phyloP scores from a whole-genome alignment of 495 filamentous ascomycete species.

The Penicillium parvum region DNA sequence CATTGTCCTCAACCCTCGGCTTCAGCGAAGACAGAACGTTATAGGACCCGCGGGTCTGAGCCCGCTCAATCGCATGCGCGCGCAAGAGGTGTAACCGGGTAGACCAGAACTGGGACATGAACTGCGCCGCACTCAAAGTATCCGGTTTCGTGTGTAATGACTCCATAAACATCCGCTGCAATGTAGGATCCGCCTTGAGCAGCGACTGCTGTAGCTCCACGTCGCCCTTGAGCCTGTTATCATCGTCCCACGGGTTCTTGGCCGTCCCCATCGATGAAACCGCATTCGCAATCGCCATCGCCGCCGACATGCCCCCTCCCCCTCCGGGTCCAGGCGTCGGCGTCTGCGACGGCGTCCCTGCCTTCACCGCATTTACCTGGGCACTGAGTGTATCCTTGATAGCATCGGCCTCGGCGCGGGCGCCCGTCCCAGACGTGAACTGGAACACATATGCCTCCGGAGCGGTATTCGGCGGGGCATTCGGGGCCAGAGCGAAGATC shows the following conservation, averaged over 20 bases:
- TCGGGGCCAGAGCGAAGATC: conserved; percentile 65
- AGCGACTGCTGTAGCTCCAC: conserved; percentile 79
- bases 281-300: conserved; percentile 58
- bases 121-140: conserved; percentile 67
- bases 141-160: conserved; percentile 73
- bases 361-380: conserved; percentile 66
- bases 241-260: conserved; percentile 66
- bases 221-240: conserved; percentile 66
- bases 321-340: conserved; percentile 25
- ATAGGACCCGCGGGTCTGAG: conserved; percentile 79
- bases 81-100: conserved; percentile 77
- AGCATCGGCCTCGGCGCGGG: conserved; percentile 75
- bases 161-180: conserved; percentile 79
- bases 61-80: conserved; percentile 82
- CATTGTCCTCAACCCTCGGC: conserved; percentile 69
- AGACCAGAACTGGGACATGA: conserved; percentile 91
- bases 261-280: conserved; percentile 40
- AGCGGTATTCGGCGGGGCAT: conserved; percentile 41
- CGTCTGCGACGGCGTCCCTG: conserved; percentile 39
- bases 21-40: conserved; percentile 92
- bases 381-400: conserved; percentile 78
- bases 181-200: conserved; percentile 64
- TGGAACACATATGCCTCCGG: conserved; percentile 74
- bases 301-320: conserved; percentile 45
- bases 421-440: conserved; percentile 73